Conservation (phyloP, 306 rosid species). For the Cucumis sativus region DNA sequence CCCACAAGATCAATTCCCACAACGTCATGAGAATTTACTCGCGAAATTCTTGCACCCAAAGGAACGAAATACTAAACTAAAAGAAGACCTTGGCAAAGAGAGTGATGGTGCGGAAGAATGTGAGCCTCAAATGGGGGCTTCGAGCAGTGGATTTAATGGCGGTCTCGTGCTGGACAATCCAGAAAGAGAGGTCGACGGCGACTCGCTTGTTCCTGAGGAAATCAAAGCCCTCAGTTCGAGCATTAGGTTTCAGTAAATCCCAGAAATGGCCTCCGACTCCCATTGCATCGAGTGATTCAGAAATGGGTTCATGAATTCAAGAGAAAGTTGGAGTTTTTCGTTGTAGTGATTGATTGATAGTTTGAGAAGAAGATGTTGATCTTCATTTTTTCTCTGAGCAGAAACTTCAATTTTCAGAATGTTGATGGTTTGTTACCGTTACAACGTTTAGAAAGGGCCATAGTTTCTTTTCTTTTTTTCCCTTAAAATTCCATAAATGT, state of each 20-base stretch:
- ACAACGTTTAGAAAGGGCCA: conserved; percentile 4
- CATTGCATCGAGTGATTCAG: conserved; percentile 24
- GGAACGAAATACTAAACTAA: neutral
- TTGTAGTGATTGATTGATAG: neutral
- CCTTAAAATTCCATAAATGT: neutral
- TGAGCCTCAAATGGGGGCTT: conserved; percentile 64
- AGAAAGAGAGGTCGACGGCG: conserved; percentile 80
- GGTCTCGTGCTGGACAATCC: conserved; percentile 80
- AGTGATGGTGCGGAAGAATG: conserved; percentile 70
- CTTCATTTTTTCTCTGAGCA: neutral
- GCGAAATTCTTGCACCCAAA: neutral
- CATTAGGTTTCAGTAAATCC: conserved; percentile 75
- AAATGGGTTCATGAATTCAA: conserved; percentile 9
- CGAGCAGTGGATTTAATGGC: conserved; percentile 43
- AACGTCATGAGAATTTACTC: neutral
- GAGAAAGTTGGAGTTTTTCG: neutral
- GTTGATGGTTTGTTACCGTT: conserved; percentile 9
- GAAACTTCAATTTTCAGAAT: conserved; percentile 2
- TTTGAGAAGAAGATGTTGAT: neutral
- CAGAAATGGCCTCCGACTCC: conserved; percentile 82
- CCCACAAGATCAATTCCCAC: neutral
- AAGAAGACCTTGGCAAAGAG: conserved; percentile 65
- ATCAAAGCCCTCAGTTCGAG: conserved; percentile 62
- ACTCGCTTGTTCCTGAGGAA: conserved; percentile 92
- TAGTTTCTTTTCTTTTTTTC: neutral